phyloP scores from a whole-genome alignment of 2,329 filamentous ascomycete species.

The Colletotrichum gloeosporioides region DNA sequence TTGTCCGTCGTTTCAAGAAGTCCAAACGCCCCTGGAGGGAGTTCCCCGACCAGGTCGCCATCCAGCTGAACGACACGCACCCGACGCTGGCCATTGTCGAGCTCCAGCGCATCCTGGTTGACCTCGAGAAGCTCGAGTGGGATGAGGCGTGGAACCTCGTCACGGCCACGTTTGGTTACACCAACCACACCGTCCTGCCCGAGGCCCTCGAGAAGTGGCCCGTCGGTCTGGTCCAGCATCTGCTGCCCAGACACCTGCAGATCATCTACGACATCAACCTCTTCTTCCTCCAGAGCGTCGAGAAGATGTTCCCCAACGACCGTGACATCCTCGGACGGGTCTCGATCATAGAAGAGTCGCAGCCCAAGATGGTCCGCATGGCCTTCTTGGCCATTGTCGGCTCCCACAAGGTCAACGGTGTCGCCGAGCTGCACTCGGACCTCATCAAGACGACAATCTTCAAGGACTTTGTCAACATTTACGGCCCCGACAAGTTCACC shows the following conservation, averaged over 20 bases:
- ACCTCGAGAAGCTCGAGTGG: conserved; percentile 91
- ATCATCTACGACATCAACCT: conserved; percentile 99
- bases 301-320: conserved; percentile 89
- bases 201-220: conserved; percentile 99
- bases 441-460: conserved; percentile 99
- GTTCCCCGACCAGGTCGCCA: conserved; percentile 93
- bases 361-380: conserved; percentile 99
- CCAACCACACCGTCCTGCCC: conserved; percentile 96
- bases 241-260: conserved; percentile 91
- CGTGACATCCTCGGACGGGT: conserved; percentile 84
- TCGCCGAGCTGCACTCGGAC: conserved; percentile 96
- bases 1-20: conserved; percentile 98
- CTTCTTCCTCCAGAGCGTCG: conserved; percentile 88
- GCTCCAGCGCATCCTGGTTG: conserved; percentile 88
- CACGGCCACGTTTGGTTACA: conserved; percentile 86
- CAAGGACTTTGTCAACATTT: conserved; percentile 96
- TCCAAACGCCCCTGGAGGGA: conserved; percentile 87
- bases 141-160: conserved; percentile 89
- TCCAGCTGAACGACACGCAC: conserved; percentile 98
- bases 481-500: conserved; percentile 95
- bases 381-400: conserved; percentile 93
- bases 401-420: conserved; percentile 98
- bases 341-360: conserved; percentile 97
- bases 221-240: conserved; percentile 87
- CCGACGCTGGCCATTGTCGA: conserved; percentile 96